These are phyloP conservation scores for Magnaporthales sp. DNA, from an alignment of 2,329 filamentous ascomycete genomes.

Conservation along the genomic window DNA sequence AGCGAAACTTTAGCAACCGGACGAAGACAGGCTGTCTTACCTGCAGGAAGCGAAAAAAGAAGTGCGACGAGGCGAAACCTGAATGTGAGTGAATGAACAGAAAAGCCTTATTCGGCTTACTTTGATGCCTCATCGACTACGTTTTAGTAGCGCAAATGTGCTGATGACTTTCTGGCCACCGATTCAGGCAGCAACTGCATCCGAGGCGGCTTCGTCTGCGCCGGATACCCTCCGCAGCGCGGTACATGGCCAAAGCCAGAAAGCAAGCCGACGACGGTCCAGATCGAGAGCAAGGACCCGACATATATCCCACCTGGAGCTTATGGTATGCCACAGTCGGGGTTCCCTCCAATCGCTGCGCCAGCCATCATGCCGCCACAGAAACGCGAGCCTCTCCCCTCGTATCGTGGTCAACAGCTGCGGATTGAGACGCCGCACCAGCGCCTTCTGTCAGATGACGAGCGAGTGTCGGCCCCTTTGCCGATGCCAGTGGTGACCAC, in stretches of 20 bases:
- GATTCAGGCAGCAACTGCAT: constrained; percentile 74
- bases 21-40: constrained; percentile 96
- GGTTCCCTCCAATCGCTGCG: not conserved
- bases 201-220: constrained; percentile 82
- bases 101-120: constrained; percentile 2
- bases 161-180: constrained; percentile 1
- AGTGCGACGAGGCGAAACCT: constrained; percentile 91
- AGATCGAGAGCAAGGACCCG: constrained; percentile 76
- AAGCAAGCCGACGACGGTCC: constrained; percentile 58
- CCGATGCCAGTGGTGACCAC: constrained; percentile 35
- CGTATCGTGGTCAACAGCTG: constrained; percentile 52
- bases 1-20: constrained; percentile 83
- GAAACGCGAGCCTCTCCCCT: constrained; percentile 49
- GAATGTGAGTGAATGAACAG: constrained; percentile 58
- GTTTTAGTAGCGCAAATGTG: not conserved
- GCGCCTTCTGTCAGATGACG: constrained; percentile 46
- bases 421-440: constrained; percentile 56
- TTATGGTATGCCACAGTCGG: constrained; percentile 39
- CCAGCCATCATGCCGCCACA: constrained; percentile 21
- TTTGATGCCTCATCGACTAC: not conserved
- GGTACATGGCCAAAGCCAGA: constrained; percentile 62
- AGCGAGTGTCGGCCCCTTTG: constrained; percentile 50
- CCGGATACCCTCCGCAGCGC: constrained; percentile 79
- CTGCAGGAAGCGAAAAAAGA: constrained; percentile 89
- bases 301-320: constrained; percentile 52